Percentiles rank a stretch among this genome's conserved stretches.
Conservation (phyloP, 148 eudicot species). For the Hydrangea macrophylla region DNA sequence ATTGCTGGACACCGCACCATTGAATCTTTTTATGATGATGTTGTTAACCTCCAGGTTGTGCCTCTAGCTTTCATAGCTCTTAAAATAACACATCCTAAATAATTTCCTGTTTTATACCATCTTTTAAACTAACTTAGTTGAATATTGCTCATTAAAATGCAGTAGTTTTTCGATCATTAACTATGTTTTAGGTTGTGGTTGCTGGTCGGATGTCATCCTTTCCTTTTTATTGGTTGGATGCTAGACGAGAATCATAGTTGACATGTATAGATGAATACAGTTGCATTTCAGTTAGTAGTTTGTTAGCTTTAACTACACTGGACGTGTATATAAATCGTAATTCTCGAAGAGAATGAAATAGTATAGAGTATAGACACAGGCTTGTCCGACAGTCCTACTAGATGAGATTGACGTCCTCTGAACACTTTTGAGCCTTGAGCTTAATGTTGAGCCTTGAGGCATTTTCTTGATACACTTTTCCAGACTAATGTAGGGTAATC, state of each 20-base stretch:
- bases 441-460: not conserved
- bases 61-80: not conserved
- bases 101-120: not conserved
- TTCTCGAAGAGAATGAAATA: too few species aligned
- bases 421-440: too few species aligned
- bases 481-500: not conserved
- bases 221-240: too few species aligned
- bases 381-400: too few species aligned
- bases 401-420: too few species aligned
- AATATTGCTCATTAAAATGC: not conserved
- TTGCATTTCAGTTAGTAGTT: too few species aligned
- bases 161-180: not conserved
- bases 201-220: not conserved
- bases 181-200: not conserved
- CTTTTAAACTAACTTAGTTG: not conserved
- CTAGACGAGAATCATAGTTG: too few species aligned
- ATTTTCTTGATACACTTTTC: not conserved
- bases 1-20: slow-evolving; percentile 59
- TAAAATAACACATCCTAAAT: not conserved
- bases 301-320: too few species aligned
- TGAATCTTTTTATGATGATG: slow-evolving; percentile 60
- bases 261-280: too few species aligned
- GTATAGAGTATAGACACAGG: too few species aligned
- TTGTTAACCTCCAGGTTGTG: slow-evolving; percentile 73
- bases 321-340: too few species aligned